Conservation (phyloP, 2,329 filamentous ascomycete genomes). For the Acrodontium crateriforme region DNA sequence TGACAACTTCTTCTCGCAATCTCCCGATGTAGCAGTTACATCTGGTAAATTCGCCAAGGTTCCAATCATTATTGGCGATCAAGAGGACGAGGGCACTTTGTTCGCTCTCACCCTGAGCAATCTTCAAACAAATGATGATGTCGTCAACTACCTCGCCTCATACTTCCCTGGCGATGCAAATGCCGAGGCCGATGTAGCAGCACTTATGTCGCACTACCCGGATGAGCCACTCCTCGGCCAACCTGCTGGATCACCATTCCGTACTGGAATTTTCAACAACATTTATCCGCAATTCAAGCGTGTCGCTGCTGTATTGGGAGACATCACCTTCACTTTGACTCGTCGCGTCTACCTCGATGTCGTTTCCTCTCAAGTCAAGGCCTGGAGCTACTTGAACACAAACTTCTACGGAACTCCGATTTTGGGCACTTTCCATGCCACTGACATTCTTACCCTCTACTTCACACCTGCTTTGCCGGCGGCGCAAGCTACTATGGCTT, state of each 20-base stretch:
- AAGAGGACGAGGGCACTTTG: slow-evolving; percentile 69
- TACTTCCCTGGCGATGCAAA: slow-evolving; percentile 40
- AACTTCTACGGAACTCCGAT: slow-evolving; percentile 60
- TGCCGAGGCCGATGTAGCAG: slow-evolving; percentile 26
- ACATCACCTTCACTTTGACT: slow-evolving; percentile 59
- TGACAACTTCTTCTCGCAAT: slow-evolving; percentile 45
- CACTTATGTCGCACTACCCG: slow-evolving; percentile 50
- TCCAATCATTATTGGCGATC: slow-evolving; percentile 55
- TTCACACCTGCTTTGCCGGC: slow-evolving; percentile 2
- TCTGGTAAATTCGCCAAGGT: slow-evolving; percentile 44
- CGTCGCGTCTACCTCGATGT: slow-evolving; percentile 49
- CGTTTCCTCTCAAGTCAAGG: slow-evolving; percentile 35
- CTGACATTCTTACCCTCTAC: slow-evolving; percentile 34
- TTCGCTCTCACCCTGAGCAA: slow-evolving; percentile 59
- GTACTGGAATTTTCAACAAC: slow-evolving; percentile 54
- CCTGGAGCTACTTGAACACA: slow-evolving; percentile 62
- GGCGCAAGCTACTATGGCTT: slow-evolving; percentile 42
- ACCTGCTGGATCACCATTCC: slow-evolving; percentile 56
- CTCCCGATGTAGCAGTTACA: slow-evolving; percentile 44
- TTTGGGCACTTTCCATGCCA: slow-evolving; percentile 59
- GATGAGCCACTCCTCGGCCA: slow-evolving; percentile 26
- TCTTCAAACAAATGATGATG: slow-evolving; percentile 44
- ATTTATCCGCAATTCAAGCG: slow-evolving; percentile 67
- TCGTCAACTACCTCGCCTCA: slow-evolving; percentile 49
- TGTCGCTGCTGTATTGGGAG: slow-evolving; percentile 57